These are phyloP conservation scores for Calonectria hongkongensis DNA, from an alignment of 2,329 filamentous ascomycete species.

Conservation along the genomic window DNA sequence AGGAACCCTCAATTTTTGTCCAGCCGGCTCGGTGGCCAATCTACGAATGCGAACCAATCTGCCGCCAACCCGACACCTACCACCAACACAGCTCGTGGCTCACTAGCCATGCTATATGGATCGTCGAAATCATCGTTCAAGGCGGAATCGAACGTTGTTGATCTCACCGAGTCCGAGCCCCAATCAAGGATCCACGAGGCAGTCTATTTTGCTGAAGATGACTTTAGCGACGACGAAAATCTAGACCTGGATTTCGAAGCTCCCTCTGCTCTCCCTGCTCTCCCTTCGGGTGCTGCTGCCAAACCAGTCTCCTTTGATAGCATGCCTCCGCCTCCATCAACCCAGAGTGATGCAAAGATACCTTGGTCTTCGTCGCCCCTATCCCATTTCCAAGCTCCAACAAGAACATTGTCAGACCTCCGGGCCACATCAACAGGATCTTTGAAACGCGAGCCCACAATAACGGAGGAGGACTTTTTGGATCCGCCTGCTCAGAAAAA, in stretches of 20 bases:
- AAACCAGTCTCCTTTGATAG: conserved; percentile 51
- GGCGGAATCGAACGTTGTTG: conserved; percentile 55
- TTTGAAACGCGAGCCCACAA: conserved; percentile 66
- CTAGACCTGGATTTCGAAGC: conserved; percentile 82
- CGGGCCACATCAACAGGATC: conserved; percentile 50
- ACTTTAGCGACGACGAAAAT: conserved; percentile 90
- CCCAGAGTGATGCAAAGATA: conserved; percentile 60
- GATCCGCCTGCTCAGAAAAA: conserved; percentile 56
- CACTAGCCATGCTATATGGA: conserved; percentile 65
- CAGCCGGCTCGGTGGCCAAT: conserved; percentile 55
- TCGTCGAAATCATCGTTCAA: conserved; percentile 71
- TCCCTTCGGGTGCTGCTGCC: conserved; percentile 49
- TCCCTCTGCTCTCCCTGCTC: conserved; percentile 70
- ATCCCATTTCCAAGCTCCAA: conserved; percentile 67
- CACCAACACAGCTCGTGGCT: conserved; percentile 45
- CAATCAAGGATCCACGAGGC: conserved; percentile 54
- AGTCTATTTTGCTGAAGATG: conserved; percentile 84
- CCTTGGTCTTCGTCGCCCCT: conserved; percentile 84
- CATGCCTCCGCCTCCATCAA: conserved; percentile 55
- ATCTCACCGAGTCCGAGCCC: conserved; percentile 58
- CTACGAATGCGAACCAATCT: conserved; percentile 58
- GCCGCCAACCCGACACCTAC: conserved; percentile 39
- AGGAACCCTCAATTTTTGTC: conserved; percentile 58
- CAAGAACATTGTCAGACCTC: conserved; percentile 37
- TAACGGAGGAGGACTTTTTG: conserved; percentile 54